Evolutionary conservation across 148 eudicot species (phyloP).

Genomic region (Chenopodium quinoa): DNA sequence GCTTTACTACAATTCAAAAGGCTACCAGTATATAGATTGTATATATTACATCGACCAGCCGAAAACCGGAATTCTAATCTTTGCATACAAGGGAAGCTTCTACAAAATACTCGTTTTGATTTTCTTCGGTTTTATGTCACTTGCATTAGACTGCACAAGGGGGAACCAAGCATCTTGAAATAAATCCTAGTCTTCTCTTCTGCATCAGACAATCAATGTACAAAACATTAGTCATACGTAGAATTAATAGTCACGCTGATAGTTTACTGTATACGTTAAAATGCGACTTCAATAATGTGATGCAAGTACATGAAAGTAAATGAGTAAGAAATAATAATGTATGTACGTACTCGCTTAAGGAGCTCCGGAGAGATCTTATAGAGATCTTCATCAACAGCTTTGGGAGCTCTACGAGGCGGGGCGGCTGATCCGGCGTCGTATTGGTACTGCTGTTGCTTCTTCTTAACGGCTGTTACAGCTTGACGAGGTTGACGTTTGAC

Average conservation of each 20-base stretch:
- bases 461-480: conserved; percentile 9
- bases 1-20: not conserved
- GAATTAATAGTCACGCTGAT: not conserved
- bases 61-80: not conserved
- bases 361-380: conserved; percentile 74
- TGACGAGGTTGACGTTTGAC: conserved; percentile 13
- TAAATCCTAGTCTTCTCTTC: conserved; percentile 62
- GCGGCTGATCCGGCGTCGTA: conserved; percentile 20
- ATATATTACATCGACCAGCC: not conserved
- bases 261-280: not conserved
- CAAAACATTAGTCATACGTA: not conserved
- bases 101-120: not conserved
- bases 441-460: conserved; percentile 31
- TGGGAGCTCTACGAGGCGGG: conserved; percentile 34
- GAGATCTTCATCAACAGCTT: conserved; percentile 76
- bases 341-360: conserved; percentile 41
- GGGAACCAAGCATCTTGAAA: conserved; percentile 65
- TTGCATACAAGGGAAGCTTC: not conserved
- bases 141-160: conserved; percentile 42
- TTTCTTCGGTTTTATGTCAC: not conserved
- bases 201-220: conserved; percentile 22
- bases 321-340: no score
- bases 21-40: conserved; percentile 2
- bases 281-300: no score
- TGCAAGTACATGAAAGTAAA: no score